These are phyloP conservation scores for Fusarium irregulare DNA, from an alignment of 2,329 filamentous ascomycete species.

Conservation along the genomic window DNA sequence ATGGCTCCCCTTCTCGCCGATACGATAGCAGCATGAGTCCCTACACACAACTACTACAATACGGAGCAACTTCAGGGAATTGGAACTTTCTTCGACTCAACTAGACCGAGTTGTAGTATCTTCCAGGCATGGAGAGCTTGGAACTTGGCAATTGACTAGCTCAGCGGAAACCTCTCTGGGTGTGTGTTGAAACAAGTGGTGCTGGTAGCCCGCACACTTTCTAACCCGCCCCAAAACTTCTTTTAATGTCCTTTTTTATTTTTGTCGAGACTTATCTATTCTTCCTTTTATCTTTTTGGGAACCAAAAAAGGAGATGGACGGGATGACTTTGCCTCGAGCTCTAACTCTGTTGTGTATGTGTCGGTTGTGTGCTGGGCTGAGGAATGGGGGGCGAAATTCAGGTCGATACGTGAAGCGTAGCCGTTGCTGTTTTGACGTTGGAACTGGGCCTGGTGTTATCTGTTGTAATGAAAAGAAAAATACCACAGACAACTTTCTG, in stretches of 20 bases:
- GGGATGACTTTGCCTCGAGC: conserved; percentile 21
- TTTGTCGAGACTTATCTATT: conserved; percentile 44
- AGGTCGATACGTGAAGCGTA: conserved; percentile 42
- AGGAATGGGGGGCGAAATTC: conserved; percentile 16
- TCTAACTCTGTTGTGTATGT: conserved; percentile 33
- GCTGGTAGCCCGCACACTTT: conserved; percentile 23
- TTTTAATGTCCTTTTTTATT: conserved; percentile 44
- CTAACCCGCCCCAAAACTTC: conserved; percentile 20
- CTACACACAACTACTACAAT: conserved; percentile 19
- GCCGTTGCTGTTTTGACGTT: conserved; percentile 42
- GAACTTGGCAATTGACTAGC: conserved; percentile 26
- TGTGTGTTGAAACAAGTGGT: conserved; percentile 32
- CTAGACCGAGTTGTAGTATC: conserved; percentile 15
- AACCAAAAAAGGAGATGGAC: conserved; percentile 42
- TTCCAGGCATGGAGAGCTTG: conserved; percentile 8
- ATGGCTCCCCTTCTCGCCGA: conserved; percentile 13
- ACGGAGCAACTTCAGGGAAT: conserved; percentile 36
- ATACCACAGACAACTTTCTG: conserved; percentile 30
- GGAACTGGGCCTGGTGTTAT: conserved; percentile 38
- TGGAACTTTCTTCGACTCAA: conserved; percentile 24
- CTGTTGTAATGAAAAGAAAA: conserved; percentile 45
- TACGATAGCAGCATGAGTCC: conserved; percentile 13
- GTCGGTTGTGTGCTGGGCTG: conserved; percentile 25
- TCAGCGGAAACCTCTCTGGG: conserved; percentile 18
- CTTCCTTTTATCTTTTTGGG: conserved; percentile 42